phyloP scores from a whole-genome alignment of 768 basidiomycete species.

The Lentinus tigrinus region DNA sequence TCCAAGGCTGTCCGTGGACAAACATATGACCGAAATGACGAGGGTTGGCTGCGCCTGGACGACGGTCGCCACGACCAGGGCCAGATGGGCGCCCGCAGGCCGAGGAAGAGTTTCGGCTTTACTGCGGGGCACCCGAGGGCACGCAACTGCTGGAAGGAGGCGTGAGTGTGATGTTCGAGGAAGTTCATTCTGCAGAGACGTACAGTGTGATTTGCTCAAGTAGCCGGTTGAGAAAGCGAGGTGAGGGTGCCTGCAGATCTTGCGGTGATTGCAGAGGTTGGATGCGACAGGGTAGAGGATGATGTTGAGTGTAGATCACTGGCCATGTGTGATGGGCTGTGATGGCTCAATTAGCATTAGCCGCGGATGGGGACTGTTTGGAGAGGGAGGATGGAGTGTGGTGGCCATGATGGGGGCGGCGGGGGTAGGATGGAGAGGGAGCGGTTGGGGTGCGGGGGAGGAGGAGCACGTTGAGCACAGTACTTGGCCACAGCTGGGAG shows the following conservation, averaged over 20 bases:
- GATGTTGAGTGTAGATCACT: constrained; percentile 13
- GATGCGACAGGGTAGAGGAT: not conserved
- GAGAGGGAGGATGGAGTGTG: not conserved
- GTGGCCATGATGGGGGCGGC: not conserved
- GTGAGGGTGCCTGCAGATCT: constrained; percentile 17
- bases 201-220: not conserved
- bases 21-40: too few species aligned
- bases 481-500: too few species aligned
- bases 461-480: too few species aligned
- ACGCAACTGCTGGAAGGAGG: not conserved
- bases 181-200: not conserved
- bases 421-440: not conserved
- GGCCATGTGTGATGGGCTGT: not conserved
- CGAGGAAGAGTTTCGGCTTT: not conserved
- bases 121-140: not conserved
- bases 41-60: too few species aligned
- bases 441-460: too few species aligned
- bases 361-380: too few species aligned
- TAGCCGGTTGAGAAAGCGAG: not conserved
- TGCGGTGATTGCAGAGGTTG: constrained; percentile 15
- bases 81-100: not conserved
- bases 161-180: not conserved
- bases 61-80: not conserved
- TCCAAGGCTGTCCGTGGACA: too few species aligned
- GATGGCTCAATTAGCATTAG: not conserved